A percentile compares a stretch with the other conserved stretches of the same genome.
These are phyloP conservation scores for Scutellaria baicalensis DNA, from an alignment of 257 asterid species.

Conservation along the genomic window DNA sequence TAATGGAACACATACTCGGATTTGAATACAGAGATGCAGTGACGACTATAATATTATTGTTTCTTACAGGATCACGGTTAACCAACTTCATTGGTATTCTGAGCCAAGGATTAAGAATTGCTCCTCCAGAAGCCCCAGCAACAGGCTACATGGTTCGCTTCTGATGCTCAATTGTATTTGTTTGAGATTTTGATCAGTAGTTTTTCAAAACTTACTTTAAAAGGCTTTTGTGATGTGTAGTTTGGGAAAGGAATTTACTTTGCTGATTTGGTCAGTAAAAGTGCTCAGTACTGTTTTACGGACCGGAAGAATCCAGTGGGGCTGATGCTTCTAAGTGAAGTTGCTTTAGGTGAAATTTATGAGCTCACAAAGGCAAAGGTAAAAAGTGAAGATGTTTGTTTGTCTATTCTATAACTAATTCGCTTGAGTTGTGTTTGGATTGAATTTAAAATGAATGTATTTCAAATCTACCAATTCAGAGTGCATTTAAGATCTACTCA, in stretches of 20 bases:
- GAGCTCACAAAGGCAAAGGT: constrained; percentile 82
- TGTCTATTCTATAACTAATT: neutral
- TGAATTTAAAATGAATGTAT: neutral
- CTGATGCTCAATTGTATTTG: constrained; percentile 6
- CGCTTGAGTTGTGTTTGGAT: neutral
- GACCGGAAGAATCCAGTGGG: constrained; percentile 82
- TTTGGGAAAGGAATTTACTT: constrained; percentile 96
- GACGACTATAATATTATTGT: constrained; percentile 5
- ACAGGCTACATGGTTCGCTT: constrained; percentile 89
- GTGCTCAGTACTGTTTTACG: constrained; percentile 94
- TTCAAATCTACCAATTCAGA: too few species aligned
- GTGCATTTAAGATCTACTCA: too few species aligned
- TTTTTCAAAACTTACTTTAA: neutral
- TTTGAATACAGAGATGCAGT: neutral
- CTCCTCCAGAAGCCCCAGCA: constrained; percentile 99
- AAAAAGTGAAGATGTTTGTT: neutral
- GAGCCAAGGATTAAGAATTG: constrained; percentile 94
- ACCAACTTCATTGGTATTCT: constrained; percentile 96
- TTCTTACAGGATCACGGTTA: constrained; percentile 70
- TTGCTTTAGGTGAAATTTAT: constrained; percentile 80
- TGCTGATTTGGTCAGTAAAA: constrained; percentile 94
- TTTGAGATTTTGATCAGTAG: neutral
- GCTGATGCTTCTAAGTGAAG: constrained; percentile 93
- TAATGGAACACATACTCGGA: neutral
- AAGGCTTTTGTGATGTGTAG: constrained; percentile 32